Evolutionary conservation across 768 basidiomycete genomes (phyloP), one percentile per base, ranked within the genome.

Genomic region (Termitomyces heimii): DNA sequence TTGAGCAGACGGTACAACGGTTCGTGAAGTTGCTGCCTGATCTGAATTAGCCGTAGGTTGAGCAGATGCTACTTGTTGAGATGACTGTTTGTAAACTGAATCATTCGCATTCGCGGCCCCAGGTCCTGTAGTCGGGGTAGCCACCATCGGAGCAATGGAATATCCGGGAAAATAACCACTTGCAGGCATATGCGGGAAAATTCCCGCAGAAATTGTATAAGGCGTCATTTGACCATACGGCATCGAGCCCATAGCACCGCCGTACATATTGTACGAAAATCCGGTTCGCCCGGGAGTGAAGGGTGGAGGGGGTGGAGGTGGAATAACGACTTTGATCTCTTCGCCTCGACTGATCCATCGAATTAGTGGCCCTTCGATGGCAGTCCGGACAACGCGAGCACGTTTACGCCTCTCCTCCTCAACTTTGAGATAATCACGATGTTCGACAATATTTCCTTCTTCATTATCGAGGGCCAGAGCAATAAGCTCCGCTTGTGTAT

Each of bases 401-500:
- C 82, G 82, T 65, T 81, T 84, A 8, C 91, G 82, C 62, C 89
- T 92, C 70, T 92, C 90, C 65, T 91, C 92, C 63, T 95, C 93
- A 2, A 83, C 70, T 50, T 78, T 81, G 29, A 94, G 82, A 65
- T 94, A 94, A 62, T 92, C 82, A 35, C 82, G 77, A 60, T 94
- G 89, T 47, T 91, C 85, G 5, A 78, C 77, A 22, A 86, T 83
- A 67, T 95, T 95, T 0, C 86, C 85, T 69, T 93, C 92, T 69
- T 94, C 93, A 53, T 85, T 91, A 63, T 93, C 89, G 18, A 94
- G 80, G 0, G 93, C 93, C 7, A 82, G 82, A 2, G 83, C 84
- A 56, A 95, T 88, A 8, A 94, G 80, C 63, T 94, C 89, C n/a
- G 82, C 88, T 65, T 95, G 93, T 0, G 91, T 91, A 44, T 77